Evolutionary conservation across 2,329 filamentous ascomycete genomes (phyloP), one percentile per base, ranked within the genome.

Genomic region (Graphiopsis chlorocephala): DNA sequence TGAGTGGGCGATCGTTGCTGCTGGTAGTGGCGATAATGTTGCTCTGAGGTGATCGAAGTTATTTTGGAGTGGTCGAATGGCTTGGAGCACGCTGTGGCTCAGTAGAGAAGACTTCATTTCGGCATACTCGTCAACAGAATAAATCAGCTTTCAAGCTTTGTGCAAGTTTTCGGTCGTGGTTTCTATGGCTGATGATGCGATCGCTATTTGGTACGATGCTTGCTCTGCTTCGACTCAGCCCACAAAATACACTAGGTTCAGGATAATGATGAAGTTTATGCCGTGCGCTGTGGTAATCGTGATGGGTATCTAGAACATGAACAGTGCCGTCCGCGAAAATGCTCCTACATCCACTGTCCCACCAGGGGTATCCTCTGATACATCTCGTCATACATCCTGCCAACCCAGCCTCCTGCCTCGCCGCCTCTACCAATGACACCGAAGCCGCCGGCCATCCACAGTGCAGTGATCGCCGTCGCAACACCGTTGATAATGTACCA

Each of bases 361-460:
- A 89, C 73, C 14, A 88, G 69, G 1, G 88, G 88, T 48, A 90
- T 81, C 61, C 81, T 82, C 67, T 77, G 80, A 74, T 88, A 93
- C 68, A 97, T 81, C 58, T 87, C 84, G 79, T 97, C 90, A 77
- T 94, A 97, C 58, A 90, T 83, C 70, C 83, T 89, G 2, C 87
- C 92, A 63, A 96, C 83, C 92, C 93, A 97, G 0, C 92, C 92
- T 4, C 84, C 80, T 1, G 86, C 88, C 66, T 81, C 77, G 0
- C 92, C 93, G 1, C 85, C 90, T 67, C 85, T 83, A 2, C 89
- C 92, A 10, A 97, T 87, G 17, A 97, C 82, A 0, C 90, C 92
- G 35, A 97, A 76, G 0, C 91, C 90, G 3, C 93, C 93, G 0
- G 88, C 88, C 60, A 93, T 86, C 93, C 93, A 97, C n/a, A 93